These are phyloP conservation scores for Boletus bicolor DNA, from an alignment of 768 basidiomycete genomes.

Conservation along the genomic window DNA sequence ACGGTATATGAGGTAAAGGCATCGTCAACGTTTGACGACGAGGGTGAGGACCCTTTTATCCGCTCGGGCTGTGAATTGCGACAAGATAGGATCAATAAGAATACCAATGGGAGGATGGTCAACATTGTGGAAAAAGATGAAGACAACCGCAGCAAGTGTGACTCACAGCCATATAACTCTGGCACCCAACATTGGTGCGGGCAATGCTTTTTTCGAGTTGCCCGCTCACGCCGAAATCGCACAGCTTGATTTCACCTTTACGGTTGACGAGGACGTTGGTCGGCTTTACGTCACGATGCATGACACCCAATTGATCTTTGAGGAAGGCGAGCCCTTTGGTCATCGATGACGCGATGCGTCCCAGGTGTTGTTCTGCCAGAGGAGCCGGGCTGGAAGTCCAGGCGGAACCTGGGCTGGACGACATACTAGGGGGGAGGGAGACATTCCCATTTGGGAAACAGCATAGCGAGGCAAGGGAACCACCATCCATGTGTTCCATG, in stretches of 20 bases:
- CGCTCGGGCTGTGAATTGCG: conserved; percentile 72
- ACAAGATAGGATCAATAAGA: background rate
- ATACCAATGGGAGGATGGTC: background rate
- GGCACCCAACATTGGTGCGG: conserved; percentile 98
- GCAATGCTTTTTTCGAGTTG: conserved; percentile 95
- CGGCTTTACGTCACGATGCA: conserved; percentile 86
- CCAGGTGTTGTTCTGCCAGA: conserved; percentile 75
- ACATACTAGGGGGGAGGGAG: conserved; percentile 32
- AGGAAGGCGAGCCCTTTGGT: conserved; percentile 90
- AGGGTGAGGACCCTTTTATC: conserved; percentile 83
- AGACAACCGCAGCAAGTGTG: background rate
- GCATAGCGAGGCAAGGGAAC: conserved; percentile 77
- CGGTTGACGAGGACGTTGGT: conserved; percentile 90
- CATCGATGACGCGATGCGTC: conserved; percentile 77
- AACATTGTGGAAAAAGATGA: background rate
- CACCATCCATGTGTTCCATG: conserved; percentile 99
- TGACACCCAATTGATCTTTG: conserved; percentile 91
- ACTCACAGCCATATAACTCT: conserved; percentile 96
- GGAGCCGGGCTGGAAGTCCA: conserved; percentile 36
- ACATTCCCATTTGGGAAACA: conserved; percentile 46
- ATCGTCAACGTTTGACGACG: conserved; percentile 30
- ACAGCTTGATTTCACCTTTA: conserved; percentile 88
- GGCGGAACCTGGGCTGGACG: conserved; percentile 31
- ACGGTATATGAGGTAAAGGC: conserved; percentile 73
- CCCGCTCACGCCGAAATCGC: conserved; percentile 98